Percentiles rank a stretch among this genome's conserved stretches.
These are phyloP conservation scores for Metschnikowia orientalis DNA, from an alignment of 805 yeast genomes.

Conservation along the genomic window DNA sequence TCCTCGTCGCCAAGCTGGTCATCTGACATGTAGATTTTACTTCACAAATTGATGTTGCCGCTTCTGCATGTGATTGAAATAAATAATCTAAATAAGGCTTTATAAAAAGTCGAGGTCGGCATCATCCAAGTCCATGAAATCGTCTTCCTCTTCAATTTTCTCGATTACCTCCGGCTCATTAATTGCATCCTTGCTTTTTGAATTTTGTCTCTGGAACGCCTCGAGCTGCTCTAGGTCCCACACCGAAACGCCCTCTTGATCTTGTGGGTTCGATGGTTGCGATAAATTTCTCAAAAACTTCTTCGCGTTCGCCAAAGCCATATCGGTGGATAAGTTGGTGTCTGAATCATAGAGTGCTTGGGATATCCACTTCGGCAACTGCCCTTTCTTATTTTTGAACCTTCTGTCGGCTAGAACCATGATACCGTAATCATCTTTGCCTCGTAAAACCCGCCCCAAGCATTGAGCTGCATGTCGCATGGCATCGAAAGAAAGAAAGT, in stretches of 20 bases:
- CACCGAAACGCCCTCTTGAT: conserved; percentile 90
- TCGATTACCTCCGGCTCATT: conserved; percentile 8
- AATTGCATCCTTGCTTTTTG: conserved; percentile 19
- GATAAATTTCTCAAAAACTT: conserved; percentile 90
- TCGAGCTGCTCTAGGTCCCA: conserved; percentile 77
- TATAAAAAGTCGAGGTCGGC: conserved; percentile 38
- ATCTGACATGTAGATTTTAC: not conserved
- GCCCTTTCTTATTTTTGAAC: conserved; percentile 78
- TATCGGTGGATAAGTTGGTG: conserved; percentile 87
- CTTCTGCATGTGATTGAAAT: no score
- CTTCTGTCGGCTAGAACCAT: conserved; percentile 97
- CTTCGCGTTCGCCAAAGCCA: conserved; percentile 94
- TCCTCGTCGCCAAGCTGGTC: not conserved
- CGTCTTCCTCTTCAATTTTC: conserved; percentile 27
- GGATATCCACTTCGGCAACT: conserved; percentile 95
- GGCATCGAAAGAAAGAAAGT: conserved; percentile 94
- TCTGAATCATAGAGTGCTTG: conserved; percentile 92
- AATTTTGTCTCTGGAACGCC: conserved; percentile 50
- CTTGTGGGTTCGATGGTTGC: conserved; percentile 84
- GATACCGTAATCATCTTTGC: conserved; percentile 97
- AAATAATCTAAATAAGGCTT: not conserved
- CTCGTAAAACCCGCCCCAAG: conserved; percentile 92
- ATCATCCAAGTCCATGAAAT: conserved; percentile 44
- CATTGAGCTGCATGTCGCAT: conserved; percentile 99
- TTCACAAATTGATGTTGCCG: no score